Conservation (phyloP, 2,329 filamentous ascomycete species). For the Periconia macrospinosa region DNA sequence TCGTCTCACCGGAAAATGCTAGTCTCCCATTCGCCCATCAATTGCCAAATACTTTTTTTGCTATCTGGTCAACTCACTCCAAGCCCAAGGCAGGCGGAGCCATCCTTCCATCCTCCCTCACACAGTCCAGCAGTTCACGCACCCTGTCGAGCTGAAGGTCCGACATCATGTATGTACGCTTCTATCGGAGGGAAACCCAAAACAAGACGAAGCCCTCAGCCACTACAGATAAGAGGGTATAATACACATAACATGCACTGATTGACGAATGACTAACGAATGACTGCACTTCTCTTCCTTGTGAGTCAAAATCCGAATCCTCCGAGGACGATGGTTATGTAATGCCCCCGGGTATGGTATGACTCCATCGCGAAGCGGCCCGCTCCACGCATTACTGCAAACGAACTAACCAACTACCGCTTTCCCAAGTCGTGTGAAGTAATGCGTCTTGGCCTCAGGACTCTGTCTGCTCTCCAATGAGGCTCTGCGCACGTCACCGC, state of each 20-base stretch:
- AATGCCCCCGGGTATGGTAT: constrained; percentile 14
- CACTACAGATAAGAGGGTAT: not conserved
- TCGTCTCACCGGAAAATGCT: constrained; percentile 35
- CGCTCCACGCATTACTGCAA: constrained; percentile 14
- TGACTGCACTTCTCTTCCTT: constrained; percentile 1
- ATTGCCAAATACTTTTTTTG: constrained; percentile 7
- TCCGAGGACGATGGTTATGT: constrained; percentile 7
- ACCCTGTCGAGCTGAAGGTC: constrained; percentile 25
- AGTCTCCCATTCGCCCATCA: constrained; percentile 24
- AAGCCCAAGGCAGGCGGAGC: no score
- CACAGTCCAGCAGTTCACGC: constrained; percentile 25
- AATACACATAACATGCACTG: not conserved
- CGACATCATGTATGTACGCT: no score
- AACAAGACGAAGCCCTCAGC: not conserved
- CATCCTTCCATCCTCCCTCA: constrained; percentile 3
- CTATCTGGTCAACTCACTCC: not conserved
- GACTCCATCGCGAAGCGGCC: constrained; percentile 23
- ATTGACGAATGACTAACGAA: not conserved
- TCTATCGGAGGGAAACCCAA: not conserved
- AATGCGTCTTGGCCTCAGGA: constrained; percentile 18
- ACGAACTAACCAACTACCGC: not conserved
- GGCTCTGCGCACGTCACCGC: constrained; percentile 31
- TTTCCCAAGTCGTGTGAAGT: constrained; percentile 3
- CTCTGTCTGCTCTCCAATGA: constrained; percentile 23
- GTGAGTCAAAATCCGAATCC: constrained; percentile 16